Conservation (phyloP, 2,329 filamentous ascomycete species). For the Botrytis sinoallii region DNA sequence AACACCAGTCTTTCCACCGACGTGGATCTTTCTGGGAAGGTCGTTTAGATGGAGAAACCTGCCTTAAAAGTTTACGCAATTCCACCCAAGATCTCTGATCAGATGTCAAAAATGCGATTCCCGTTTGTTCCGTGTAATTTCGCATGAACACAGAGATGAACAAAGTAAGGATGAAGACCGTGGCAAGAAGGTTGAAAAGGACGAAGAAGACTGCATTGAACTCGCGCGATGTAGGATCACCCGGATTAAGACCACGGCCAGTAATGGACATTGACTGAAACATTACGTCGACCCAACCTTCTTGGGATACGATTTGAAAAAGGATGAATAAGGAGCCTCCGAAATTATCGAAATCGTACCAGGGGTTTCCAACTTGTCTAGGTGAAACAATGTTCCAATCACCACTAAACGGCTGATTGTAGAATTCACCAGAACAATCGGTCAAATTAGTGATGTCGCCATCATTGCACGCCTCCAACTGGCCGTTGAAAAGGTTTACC, state of each 20-base stretch:
- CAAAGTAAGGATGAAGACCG: slow-evolving; percentile 92
- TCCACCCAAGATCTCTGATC: slow-evolving; percentile 98
- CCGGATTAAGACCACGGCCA: slow-evolving; percentile 70
- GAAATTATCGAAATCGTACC: slow-evolving; percentile 92
- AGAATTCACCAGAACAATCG: slow-evolving; percentile 83
- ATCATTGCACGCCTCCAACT: slow-evolving; percentile 80
- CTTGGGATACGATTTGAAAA: slow-evolving; percentile 97
- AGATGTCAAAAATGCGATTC: slow-evolving; percentile 90
- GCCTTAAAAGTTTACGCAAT: slow-evolving; percentile 82
- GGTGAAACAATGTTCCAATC: slow-evolving; percentile 81
- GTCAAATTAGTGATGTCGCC: slow-evolving; percentile 56
- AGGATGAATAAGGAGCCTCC: slow-evolving; percentile 91
- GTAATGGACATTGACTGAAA: slow-evolving; percentile 80
- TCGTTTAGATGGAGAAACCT: slow-evolving; percentile 92
- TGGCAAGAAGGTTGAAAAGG: slow-evolving; percentile 91
- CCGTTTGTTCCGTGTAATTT: slow-evolving; percentile 98
- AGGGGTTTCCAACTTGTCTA: slow-evolving; percentile 75
- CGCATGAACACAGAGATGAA: slow-evolving; percentile 99
- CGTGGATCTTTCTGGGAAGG: slow-evolving; percentile 75
- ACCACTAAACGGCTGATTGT: slow-evolving; percentile 67
- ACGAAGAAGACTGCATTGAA: slow-evolving; percentile 91
- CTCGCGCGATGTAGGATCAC: slow-evolving; percentile 65
- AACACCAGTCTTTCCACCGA: slow-evolving; percentile 89
- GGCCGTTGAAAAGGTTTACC: slow-evolving; percentile 84
- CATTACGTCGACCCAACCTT: slow-evolving; percentile 96